A percentile compares a stretch with the other conserved stretches of the same genome.
Evolutionary conservation across 2,329 filamentous ascomycete species (phyloP).

Genomic region (Lecanoromycetidae sp.): DNA sequence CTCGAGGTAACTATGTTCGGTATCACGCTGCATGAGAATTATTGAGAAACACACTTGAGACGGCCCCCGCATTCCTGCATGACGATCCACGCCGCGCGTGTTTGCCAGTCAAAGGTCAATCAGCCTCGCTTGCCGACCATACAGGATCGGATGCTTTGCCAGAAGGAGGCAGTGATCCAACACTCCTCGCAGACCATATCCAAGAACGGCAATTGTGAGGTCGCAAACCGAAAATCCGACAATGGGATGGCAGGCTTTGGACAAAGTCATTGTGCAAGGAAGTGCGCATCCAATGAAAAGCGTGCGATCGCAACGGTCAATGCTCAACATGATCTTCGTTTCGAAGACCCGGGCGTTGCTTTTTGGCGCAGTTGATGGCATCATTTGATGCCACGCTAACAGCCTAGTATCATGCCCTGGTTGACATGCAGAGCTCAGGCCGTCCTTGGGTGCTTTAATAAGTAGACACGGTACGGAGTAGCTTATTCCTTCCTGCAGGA

Average conservation of each 20-base stretch:
- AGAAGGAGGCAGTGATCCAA: neutral
- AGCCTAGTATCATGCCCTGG: neutral
- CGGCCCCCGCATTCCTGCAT: conserved; percentile 7
- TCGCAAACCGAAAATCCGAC: neutral
- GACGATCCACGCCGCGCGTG: conserved; percentile 3
- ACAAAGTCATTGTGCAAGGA: too few species aligned
- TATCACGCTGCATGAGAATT: conserved; percentile 6
- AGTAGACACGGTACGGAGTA: too few species aligned
- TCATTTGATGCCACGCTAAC: neutral
- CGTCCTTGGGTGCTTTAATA: too few species aligned
- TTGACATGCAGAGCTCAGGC: conserved; percentile 2
- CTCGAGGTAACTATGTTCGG: neutral
- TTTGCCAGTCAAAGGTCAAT: conserved; percentile 3
- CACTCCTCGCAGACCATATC: neutral
- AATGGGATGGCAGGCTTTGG: neutral
- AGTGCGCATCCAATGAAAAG: neutral
- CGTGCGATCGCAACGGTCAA: neutral
- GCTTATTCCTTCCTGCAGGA: too few species aligned
- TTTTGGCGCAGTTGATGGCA: neutral
- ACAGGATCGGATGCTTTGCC: neutral
- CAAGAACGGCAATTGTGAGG: neutral
- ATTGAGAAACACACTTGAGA: conserved; percentile 7
- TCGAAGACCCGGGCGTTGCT: neutral
- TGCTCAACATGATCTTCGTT: neutral
- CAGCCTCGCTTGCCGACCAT: conserved; percentile 1